Evolutionary conservation across 164 flowering plant genomes (phyloP), one percentile per base, ranked within the genome.

Genomic region (Litsea cubeba): DNA sequence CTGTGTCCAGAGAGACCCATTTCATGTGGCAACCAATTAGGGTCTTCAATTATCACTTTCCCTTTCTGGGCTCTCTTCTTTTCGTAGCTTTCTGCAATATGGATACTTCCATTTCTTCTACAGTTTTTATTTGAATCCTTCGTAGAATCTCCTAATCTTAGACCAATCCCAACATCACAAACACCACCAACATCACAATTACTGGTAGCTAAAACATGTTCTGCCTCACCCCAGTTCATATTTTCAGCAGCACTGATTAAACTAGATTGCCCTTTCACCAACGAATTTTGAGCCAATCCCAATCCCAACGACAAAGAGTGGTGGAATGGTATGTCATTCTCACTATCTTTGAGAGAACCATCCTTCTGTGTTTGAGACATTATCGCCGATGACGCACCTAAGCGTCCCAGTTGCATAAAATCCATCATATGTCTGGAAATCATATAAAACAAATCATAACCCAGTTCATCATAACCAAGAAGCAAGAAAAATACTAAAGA

Each of bases 11-110:
- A 73, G n/a, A 26, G 35, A 26, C 40, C 62, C 54, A 17, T 50
- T 60, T 54, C 12, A 72, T 74, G 60, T 17, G 73, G 73, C 14
- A 32, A 69, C 73, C 70, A 62, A 54, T 65, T 65, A 22, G 65
- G 63, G 32, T 77, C 73, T 54, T 60, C 28, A 49, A 35, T 25
- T 24, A 2, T 32, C 28, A 35, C 3, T 14, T 35, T n/a, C 20
- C 5, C 28, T 71, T 32, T 71, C 71, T 35, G 50, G 12, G 22
- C 49, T 24, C 18, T 46, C 46, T 73, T 77, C 73, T 50, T 68
- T 28, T 68, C 12, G 6, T 35, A 22, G 6, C 12, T 49, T 22
- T 12, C 14, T 22, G n/a, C 24, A 69, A 54, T n/a, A 50, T 63
- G 24, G 50, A 40, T 30, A 26, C 32, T 62, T 50, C 46, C 50